Evolutionary conservation across 2,329 filamentous ascomycete genomes (phyloP).

Genomic region (Pseudogymnoascus sp.): DNA sequence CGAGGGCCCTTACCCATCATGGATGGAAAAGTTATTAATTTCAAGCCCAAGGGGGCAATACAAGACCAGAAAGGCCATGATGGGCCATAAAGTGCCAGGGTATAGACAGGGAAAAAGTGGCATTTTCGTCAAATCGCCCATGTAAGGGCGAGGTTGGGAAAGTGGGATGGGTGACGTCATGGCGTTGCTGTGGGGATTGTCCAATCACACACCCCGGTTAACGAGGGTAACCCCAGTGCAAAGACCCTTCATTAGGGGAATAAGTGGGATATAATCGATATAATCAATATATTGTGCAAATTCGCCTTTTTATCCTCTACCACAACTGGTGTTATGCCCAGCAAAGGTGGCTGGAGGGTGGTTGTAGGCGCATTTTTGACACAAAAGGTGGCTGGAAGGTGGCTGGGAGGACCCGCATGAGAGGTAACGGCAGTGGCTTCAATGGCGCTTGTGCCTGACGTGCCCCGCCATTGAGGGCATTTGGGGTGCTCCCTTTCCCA

Average conservation of each 20-base stretch:
- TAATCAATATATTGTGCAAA: neutral
- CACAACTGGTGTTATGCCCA: neutral
- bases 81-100: neutral
- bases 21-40: neutral
- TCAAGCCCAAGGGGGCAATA: neutral
- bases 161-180: slow-evolving; percentile 5
- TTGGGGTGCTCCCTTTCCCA: neutral
- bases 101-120: neutral
- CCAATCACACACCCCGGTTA: neutral
- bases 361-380: neutral
- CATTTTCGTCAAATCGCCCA: neutral
- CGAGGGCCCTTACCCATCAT: neutral
- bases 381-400: neutral
- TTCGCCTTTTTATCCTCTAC: neutral
- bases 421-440: neutral
- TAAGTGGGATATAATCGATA: neutral
- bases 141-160: neutral
- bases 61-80: neutral
- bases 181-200: neutral
- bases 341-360: neutral
- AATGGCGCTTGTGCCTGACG: neutral
- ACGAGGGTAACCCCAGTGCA: neutral
- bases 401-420: neutral
- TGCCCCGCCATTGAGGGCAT: neutral
- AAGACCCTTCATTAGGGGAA: neutral